Conservation (phyloP, 2,329 filamentous ascomycete genomes). For the Diaporthe ampelina region DNA sequence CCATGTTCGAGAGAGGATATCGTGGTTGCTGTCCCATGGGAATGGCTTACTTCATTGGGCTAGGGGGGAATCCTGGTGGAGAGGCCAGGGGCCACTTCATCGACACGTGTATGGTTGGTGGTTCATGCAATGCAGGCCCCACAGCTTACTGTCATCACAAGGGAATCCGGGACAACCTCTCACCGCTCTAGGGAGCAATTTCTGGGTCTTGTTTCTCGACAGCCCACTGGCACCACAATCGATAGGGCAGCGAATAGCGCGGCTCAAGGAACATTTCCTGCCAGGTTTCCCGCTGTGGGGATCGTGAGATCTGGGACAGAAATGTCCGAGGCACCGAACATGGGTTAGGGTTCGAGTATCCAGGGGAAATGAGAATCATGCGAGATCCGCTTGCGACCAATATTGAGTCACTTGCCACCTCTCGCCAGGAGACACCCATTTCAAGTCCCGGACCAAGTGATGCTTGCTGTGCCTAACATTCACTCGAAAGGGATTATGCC, state of each 20-base stretch:
- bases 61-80: conserved; percentile 13
- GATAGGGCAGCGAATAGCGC: conserved; percentile 26
- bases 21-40: conserved; percentile 2
- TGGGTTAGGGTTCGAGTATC: conserved; percentile 8
- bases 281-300: background rate
- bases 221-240: background rate
- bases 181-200: conserved; percentile 19
- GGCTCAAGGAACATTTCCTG: background rate
- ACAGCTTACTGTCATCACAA: conserved; percentile 20
- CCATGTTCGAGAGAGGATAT: conserved; percentile 4
- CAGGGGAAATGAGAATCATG: background rate
- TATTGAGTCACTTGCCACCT: background rate
- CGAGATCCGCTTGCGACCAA: background rate
- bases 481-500: background rate
- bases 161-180: conserved; percentile 1
- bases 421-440: too few species aligned
- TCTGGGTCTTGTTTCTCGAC: background rate
- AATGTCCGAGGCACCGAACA: background rate
- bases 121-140: conserved; percentile 31
- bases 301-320: conserved; percentile 12
- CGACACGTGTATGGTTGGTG: conserved; percentile 34
- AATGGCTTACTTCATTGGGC: conserved; percentile 30
- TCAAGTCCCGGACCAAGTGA: too few species aligned
- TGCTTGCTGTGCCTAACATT: background rate
- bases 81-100: conserved; percentile 26